These are phyloP conservation scores for Pseudocercospora macadamiae DNA, from an alignment of 2,329 filamentous ascomycete genomes.

Conservation along the genomic window DNA sequence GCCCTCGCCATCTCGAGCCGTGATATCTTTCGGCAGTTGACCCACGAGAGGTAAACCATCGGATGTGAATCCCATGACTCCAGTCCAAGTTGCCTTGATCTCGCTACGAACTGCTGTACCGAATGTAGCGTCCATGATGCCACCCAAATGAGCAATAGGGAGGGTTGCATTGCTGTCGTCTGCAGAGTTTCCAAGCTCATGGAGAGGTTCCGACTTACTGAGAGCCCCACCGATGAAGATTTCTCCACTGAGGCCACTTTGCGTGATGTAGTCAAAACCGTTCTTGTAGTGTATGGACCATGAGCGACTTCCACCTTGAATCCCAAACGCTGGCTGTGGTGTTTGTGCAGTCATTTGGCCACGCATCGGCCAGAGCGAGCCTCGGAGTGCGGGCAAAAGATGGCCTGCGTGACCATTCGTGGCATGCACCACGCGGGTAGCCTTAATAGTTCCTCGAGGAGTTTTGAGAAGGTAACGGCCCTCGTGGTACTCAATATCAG, in stretches of 20 bases:
- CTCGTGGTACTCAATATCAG: constrained; percentile 3
- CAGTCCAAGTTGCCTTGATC: constrained; percentile 25
- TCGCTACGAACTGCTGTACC: constrained; percentile 5
- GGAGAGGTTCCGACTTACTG: constrained; percentile 12
- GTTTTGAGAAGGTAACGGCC: constrained; percentile 8
- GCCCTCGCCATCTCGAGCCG: constrained; percentile 5
- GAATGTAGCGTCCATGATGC: constrained; percentile 12
- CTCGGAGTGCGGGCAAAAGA: constrained; percentile 19
- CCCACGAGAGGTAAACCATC: constrained; percentile 20
- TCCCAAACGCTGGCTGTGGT: neutral
- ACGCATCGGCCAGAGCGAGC: constrained; percentile 21
- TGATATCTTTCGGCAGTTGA: constrained; percentile 8
- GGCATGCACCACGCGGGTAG: constrained; percentile 16
- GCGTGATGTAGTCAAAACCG: constrained; percentile 25
- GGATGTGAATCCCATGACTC: constrained; percentile 22
- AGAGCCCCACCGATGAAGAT: constrained; percentile 24
- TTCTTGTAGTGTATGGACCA: constrained; percentile 16
- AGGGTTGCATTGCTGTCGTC: constrained; percentile 12
- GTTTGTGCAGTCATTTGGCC: constrained; percentile 28
- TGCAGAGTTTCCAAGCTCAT: constrained; percentile 14
- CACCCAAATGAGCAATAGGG: constrained; percentile 11
- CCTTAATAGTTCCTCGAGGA: constrained; percentile 14
- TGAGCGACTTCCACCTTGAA: constrained; percentile 8
- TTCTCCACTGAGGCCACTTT: constrained; percentile 12
- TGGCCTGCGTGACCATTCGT: constrained; percentile 26